Base-by-base conservation (phyloP, 139 green algal species). In the Micractinium sp. region DNA sequence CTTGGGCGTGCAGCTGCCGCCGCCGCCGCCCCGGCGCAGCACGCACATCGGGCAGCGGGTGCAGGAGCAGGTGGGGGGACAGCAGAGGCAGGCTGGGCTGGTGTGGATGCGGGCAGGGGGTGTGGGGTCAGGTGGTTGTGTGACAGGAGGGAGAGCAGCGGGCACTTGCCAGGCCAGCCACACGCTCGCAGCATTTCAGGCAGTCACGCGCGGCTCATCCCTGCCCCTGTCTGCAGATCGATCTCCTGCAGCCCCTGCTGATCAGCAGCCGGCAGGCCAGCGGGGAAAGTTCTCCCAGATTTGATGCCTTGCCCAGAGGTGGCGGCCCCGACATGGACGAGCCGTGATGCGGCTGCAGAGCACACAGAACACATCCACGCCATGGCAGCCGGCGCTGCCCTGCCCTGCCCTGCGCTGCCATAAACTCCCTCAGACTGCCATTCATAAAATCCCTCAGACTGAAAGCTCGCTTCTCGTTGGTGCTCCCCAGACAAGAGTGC, bases 241-340 rank as follows among this genome's bases (percentile, higher is more conserved):
- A 88, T 38, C 81, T 91, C 27, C 75, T 91, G 63, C 31, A 91
- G 66, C 88, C 88, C 25, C 75, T 91, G 80, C 83, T 71, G 19
- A 77, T 69, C 29, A 47, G 53, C 80, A 85, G 80, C 80, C 41
- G 80, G 47, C 53, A 56, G 14, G 53, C 15, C 3, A 85, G 74
- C 39, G 38, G 31, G 2, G 29, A 38, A 25, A n/a, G 33, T 14
- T 77, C 71, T 18, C 71, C 71, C 71, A 77, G 63, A 25, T 12
- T 31, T 25, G 63, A 71, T 4, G 63, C 2, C 47, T 9, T 56
- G 63, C 63, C 63, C 63, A 71, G 71, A 14, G 71, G 29, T 19
- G 31, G 71, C 20, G 71, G 71, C 7, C 47, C 47, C 9, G 47
- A 56, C 47, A 56, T 56, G 29, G 71, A 14, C 19, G 71, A 2